Conservation (phyloP, 768 basidiomycete genomes). For the Coprinopsis strossmayeri region DNA sequence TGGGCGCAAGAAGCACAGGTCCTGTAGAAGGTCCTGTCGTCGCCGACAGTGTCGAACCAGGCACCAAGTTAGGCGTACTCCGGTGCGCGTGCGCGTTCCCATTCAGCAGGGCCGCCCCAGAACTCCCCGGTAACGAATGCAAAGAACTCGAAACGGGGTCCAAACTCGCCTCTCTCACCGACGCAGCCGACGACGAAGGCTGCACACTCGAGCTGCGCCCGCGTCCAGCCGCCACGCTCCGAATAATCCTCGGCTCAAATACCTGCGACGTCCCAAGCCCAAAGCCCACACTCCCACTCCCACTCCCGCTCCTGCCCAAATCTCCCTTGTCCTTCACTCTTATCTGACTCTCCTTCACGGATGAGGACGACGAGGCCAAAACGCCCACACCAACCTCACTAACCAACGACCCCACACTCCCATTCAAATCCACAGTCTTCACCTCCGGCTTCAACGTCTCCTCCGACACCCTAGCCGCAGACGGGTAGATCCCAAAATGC, state of each 20-base stretch:
- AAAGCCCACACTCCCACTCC: slow-evolving; percentile 10
- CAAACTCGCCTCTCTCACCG: neutral
- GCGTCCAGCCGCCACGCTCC: slow-evolving; percentile 43
- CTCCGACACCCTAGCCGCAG: slow-evolving; percentile 37
- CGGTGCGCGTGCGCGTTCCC: neutral
- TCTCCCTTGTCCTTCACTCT: slow-evolving; percentile 16
- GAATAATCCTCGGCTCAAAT: slow-evolving; percentile 47
- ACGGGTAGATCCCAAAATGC: slow-evolving; percentile 19
- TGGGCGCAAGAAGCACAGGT: neutral
- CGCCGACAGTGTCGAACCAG: neutral
- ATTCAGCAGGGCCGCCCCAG: no score
- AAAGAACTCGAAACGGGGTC: neutral
- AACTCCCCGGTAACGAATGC: neutral
- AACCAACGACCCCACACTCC: slow-evolving; percentile 41
- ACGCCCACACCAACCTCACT: slow-evolving; percentile 38
- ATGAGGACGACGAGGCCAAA: slow-evolving; percentile 12
- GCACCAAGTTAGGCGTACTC: neutral
- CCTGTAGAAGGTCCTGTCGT: neutral
- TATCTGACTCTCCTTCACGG: slow-evolving; percentile 14
- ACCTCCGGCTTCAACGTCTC: slow-evolving; percentile 56
- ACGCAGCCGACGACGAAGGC: slow-evolving; percentile 5
- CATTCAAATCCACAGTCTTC: slow-evolving; percentile 37
- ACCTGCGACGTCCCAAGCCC: slow-evolving; percentile 17
- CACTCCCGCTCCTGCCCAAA: slow-evolving; percentile 7
- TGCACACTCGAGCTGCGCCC: slow-evolving; percentile 31